Percentiles rank a stretch among this genome's conserved stretches.
These are phyloP conservation scores for Aspergillus sp. DNA, from an alignment of 2,329 filamentous ascomycete species.

Conservation along the genomic window DNA sequence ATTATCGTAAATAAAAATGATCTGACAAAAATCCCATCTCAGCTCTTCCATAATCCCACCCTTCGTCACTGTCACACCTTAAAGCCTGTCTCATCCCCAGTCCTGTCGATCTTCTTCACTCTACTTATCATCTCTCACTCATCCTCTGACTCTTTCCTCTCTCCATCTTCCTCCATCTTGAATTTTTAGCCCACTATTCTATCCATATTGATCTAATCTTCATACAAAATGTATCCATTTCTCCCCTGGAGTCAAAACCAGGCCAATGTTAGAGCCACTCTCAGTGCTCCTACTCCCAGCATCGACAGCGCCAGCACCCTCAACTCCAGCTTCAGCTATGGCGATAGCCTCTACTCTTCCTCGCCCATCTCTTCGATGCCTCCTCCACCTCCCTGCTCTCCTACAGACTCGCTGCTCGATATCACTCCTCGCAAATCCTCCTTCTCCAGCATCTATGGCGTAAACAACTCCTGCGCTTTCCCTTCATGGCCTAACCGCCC, in stretches of 20 bases:
- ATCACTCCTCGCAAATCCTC: conserved; percentile 39
- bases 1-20: no score
- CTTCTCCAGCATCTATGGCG: conserved; percentile 33
- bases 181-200: not conserved
- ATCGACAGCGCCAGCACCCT: conserved; percentile 3
- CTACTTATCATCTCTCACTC: not conserved
- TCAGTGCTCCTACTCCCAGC: conserved; percentile 15
- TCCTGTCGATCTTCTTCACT: not conserved
- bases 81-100: no score
- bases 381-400: conserved; percentile 35
- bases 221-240: conserved; percentile 15
- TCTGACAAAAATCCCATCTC: no score
- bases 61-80: no score
- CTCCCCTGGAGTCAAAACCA: conserved; percentile 16
- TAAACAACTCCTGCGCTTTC: conserved; percentile 39
- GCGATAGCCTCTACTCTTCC: conserved; percentile 7
- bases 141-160: not conserved
- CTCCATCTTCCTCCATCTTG: conserved; percentile 1
- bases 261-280: conserved; percentile 16
- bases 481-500: conserved; percentile 41
- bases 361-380: conserved; percentile 24
- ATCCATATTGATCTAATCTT: conserved; percentile 4
- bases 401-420: conserved; percentile 33
- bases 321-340: conserved; percentile 21
- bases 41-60: no score